Base-by-base conservation (phyloP, 106 monocot genomes). In the Dioscorea alata region DNA sequence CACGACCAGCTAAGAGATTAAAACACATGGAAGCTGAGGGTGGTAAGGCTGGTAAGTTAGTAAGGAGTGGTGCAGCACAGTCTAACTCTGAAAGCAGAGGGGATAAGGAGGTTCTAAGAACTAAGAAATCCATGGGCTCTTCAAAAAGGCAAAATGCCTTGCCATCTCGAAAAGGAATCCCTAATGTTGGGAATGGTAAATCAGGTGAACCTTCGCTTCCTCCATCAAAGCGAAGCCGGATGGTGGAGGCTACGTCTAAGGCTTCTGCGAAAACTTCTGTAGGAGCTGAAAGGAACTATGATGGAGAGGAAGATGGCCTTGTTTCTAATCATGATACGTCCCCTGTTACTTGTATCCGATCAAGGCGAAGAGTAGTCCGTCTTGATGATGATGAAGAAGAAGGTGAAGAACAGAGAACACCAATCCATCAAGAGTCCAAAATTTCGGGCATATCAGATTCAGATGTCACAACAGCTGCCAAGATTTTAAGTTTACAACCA, bases 301-400 rank as follows among this genome's bases (percentile, higher is more conserved):
- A 59, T 23, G 21, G 57, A 70, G 34, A 19, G 35, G 72, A 64
- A 8, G 75, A 75, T 64, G 72, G 33, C 48, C 60, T 42, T 13
- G 15, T 18, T 16, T 33, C 19, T 65, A 63, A 62, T 76, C 50
- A 52, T 70, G 67, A 62, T n/a, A 73, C 33, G 51, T 59, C 67
- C 58, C 63, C 78, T 49, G 48, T 68, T 13, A 33, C 60, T 6
- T 74, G 65, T 71, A 23, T 49, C 13, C 81, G 66, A 20, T 17
- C 76, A 13, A 85, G 67, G 77, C 72, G 91, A 61, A 83, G 94
- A 81, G 64, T 83, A 67, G 77, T 83, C 62, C 71, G 71, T 15
- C 23, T 88, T 69, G 79, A 88, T 59, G 79, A 88, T 59, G 94
- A 89, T 31, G 83, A 86, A 52, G 83, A 85, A 2, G 48, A 51